Percentiles rank a stretch among this genome's conserved stretches.
These are phyloP conservation scores for Leccinum colubrinum DNA, from an alignment of 1,284 basidiomycete species.

Conservation along the genomic window DNA sequence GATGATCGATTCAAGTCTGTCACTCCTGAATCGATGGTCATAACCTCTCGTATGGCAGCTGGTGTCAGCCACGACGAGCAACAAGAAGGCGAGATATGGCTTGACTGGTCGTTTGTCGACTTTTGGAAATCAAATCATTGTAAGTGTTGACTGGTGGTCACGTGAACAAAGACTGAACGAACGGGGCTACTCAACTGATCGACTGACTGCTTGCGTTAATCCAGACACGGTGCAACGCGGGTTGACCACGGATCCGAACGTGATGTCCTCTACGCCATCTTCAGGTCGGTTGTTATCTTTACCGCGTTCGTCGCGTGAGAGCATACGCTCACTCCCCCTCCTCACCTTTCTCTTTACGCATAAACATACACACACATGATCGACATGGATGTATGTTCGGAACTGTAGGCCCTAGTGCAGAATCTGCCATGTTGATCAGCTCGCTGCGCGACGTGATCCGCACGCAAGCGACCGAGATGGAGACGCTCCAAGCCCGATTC, in stretches of 20 bases:
- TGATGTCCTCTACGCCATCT: conserved; percentile 45
- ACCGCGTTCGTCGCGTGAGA: background rate
- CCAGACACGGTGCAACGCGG: conserved; percentile 71
- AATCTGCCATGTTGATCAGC: conserved; percentile 76
- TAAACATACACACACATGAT: background rate
- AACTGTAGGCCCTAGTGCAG: conserved; percentile 62
- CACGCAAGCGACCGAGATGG: conserved; percentile 77
- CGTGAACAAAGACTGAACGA: background rate
- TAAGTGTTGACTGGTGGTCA: conserved; percentile 30
- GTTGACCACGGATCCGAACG: conserved; percentile 62
- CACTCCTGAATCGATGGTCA: conserved; percentile 62
- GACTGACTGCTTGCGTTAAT: background rate
- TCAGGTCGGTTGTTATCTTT: conserved; percentile 43
- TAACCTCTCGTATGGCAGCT: conserved; percentile 41
- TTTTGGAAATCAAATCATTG: conserved; percentile 98
- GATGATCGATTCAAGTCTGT: conserved; percentile 91
- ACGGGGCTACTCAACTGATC: background rate
- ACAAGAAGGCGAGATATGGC: conserved; percentile 87
- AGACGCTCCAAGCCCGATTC: conserved; percentile 55
- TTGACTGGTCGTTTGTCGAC: conserved; percentile 98
- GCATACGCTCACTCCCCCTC: background rate
- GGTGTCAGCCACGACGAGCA: conserved; percentile 37
- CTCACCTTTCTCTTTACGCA: background rate
- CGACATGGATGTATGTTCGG: background rate
- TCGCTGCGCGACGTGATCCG: conserved; percentile 81